Evolutionary conservation across 129 eudicot genomes (phyloP).

Genomic region (Glebionis coronaria): DNA sequence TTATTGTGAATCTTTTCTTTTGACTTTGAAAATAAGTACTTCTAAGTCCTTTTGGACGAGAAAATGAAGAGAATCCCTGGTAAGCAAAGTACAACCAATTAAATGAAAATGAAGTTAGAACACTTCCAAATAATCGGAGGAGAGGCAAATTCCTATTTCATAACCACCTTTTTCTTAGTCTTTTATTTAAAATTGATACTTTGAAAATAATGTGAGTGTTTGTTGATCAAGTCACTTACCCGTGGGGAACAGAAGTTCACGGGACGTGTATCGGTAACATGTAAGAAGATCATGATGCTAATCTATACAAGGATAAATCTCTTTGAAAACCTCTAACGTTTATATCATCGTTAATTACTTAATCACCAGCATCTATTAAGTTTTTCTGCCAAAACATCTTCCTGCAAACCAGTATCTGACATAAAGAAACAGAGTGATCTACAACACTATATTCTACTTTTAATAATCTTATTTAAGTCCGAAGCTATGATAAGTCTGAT

Average conservation of each 20-base stretch:
- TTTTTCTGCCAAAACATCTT: background rate
- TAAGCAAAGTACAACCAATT: constrained; percentile 10
- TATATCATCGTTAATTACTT: too few species aligned
- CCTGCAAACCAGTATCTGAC: background rate
- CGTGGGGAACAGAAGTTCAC: background rate
- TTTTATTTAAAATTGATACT: too few species aligned
- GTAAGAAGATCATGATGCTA: background rate
- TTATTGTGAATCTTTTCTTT: constrained; percentile 41
- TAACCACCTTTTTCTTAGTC: background rate
- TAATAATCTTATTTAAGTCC: background rate
- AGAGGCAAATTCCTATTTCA: background rate
- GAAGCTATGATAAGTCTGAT: constrained; percentile 4
- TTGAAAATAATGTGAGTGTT: background rate
- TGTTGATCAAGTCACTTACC: background rate
- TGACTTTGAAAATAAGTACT: constrained; percentile 31
- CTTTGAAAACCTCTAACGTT: background rate
- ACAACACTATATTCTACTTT: background rate
- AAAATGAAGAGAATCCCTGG: constrained; percentile 38
- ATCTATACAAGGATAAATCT: background rate
- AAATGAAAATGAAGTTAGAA: background rate
- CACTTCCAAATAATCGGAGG: background rate
- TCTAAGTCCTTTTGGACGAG: constrained; percentile 38
- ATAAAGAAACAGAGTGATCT: background rate
- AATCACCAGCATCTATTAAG: background rate
- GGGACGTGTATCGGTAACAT: background rate